Percentiles rank a stretch among this genome's conserved stretches.
Evolutionary conservation across 2,329 filamentous ascomycete genomes (phyloP).

Genomic region (Clarireedia hainanense): DNA sequence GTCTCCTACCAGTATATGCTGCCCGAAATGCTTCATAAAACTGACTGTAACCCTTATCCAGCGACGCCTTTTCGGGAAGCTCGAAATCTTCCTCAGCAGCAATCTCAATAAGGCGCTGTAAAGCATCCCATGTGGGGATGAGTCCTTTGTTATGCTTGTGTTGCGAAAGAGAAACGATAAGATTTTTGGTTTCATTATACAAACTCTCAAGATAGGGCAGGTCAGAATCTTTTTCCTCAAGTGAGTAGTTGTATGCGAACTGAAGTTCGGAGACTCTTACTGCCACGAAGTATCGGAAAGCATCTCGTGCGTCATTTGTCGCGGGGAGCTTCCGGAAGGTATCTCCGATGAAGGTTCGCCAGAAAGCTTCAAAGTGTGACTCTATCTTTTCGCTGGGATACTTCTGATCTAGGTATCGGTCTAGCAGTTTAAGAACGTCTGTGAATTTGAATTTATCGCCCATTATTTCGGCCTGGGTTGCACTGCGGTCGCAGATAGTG

Average conservation of each 20-base stretch:
- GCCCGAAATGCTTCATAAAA: conserved; percentile 6
- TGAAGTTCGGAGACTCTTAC: conserved; percentile 1
- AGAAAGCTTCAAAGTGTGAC: conserved; percentile 11
- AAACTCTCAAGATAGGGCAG: neutral
- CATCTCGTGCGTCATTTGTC: neutral
- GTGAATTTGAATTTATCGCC: conserved; percentile 2
- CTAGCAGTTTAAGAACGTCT: neutral
- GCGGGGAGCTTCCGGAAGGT: conserved; percentile 7
- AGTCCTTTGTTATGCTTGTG: neutral
- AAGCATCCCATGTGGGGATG: neutral
- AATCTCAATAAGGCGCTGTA: neutral
- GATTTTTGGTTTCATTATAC: neutral
- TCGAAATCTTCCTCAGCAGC: neutral
- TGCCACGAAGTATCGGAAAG: conserved; percentile 3
- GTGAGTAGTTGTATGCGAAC: neutral
- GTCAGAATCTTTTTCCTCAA: neutral
- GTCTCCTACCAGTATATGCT: conserved; percentile 10
- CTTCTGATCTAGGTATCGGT: neutral
- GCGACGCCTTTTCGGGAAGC: neutral
- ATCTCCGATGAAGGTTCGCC: conserved; percentile 12
- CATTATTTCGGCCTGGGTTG: conserved; percentile 4
- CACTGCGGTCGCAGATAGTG: neutral
- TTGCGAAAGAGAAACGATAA: neutral
- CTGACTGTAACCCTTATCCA: conserved; percentile 6
- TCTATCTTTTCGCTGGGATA: neutral